These are phyloP conservation scores for Tetracentron sinense DNA, from an alignment of 164 flowering plant genomes.

Conservation along the genomic window DNA sequence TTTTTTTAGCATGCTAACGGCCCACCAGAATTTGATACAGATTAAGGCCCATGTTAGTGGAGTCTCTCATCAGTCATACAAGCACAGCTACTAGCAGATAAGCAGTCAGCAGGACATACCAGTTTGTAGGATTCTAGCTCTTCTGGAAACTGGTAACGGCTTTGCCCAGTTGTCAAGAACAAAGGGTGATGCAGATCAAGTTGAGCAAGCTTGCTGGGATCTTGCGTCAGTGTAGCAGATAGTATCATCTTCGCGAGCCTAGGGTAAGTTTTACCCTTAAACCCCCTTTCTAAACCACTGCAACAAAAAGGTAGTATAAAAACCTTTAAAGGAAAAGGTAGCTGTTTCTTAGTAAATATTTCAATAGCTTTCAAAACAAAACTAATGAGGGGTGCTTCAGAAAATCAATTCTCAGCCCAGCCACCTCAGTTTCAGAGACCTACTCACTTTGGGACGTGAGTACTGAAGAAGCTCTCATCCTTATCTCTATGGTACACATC, in stretches of 20 bases:
- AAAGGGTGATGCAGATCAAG: conserved; percentile 89
- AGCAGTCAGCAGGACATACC: conserved; percentile 47
- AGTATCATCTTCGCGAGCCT: conserved; percentile 82
- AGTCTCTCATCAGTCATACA: background rate
- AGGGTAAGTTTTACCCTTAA: conserved; percentile 65
- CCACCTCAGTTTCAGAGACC: background rate
- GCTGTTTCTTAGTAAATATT: background rate
- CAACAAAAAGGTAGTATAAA: conserved; percentile 11
- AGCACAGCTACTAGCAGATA: background rate
- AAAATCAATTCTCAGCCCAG: background rate
- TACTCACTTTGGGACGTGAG: background rate
- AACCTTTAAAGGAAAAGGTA: background rate
- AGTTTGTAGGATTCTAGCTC: conserved; percentile 65
- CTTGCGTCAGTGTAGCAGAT: conserved; percentile 89
- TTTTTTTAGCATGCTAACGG: background rate
- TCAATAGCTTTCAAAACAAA: background rate
- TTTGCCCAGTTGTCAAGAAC: conserved; percentile 63
- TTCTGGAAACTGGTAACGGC: conserved; percentile 73
- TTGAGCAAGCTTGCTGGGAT: conserved; percentile 87
- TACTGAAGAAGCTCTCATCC: too few relatives aligned
- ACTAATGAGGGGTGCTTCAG: background rate
- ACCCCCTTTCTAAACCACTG: conserved; percentile 89
- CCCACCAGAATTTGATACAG: background rate
- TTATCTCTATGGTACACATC: too few relatives aligned
- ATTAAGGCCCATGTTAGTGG: background rate